A percentile compares a stretch with the other conserved stretches of the same genome.
Evolutionary conservation across 805 yeast genomes (phyloP).

Genomic region (Spathaspora girioi): DNA sequence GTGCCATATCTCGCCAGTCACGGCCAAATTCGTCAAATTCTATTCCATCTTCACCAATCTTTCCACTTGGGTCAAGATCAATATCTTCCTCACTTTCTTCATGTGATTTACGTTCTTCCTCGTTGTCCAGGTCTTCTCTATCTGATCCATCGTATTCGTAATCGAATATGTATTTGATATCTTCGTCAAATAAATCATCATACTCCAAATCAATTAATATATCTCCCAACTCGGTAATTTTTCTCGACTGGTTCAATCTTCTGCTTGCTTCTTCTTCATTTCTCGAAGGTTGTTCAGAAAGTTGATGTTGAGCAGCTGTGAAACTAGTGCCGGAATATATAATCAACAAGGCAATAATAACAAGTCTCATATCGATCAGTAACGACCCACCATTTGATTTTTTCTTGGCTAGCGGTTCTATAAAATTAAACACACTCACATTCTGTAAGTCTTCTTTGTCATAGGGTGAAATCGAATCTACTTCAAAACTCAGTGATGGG

Average conservation of each 20-base stretch:
- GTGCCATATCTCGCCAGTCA: slow-evolving; percentile 72
- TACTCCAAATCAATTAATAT: slow-evolving; percentile 52
- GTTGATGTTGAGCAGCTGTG: slow-evolving; percentile 4
- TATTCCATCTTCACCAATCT: slow-evolving; percentile 16
- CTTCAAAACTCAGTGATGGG: slow-evolving; percentile 13
- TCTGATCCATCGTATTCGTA: slow-evolving; percentile 35
- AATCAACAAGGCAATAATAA: slow-evolving; percentile 49
- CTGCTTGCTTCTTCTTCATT: slow-evolving; percentile 15
- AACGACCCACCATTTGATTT: slow-evolving; percentile 55
- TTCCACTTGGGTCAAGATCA: slow-evolving; percentile 2
- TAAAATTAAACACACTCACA: slow-evolving; percentile 55
- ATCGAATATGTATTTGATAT: slow-evolving; percentile 57
- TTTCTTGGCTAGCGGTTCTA: slow-evolving; percentile 66
- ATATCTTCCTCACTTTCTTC: not conserved
- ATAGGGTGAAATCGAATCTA: slow-evolving; percentile 4
- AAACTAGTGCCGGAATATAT: slow-evolving; percentile 19
- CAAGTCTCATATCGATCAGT: slow-evolving; percentile 53
- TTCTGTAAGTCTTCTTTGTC: slow-evolving; percentile 53
- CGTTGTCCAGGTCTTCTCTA: slow-evolving; percentile 8
- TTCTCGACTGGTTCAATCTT: slow-evolving; percentile 15
- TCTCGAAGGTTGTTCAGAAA: slow-evolving; percentile 5
- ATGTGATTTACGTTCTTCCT: slow-evolving; percentile 2
- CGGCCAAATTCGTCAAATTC: slow-evolving; percentile 58
- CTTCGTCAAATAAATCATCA: slow-evolving; percentile 69
- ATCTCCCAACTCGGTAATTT: slow-evolving; percentile 44